A percentile compares a stretch with the other conserved stretches of the same genome.
Evolutionary conservation across 108 stramenopile genomes (phyloP).

Genomic region (Conticribra weissflogii): DNA sequence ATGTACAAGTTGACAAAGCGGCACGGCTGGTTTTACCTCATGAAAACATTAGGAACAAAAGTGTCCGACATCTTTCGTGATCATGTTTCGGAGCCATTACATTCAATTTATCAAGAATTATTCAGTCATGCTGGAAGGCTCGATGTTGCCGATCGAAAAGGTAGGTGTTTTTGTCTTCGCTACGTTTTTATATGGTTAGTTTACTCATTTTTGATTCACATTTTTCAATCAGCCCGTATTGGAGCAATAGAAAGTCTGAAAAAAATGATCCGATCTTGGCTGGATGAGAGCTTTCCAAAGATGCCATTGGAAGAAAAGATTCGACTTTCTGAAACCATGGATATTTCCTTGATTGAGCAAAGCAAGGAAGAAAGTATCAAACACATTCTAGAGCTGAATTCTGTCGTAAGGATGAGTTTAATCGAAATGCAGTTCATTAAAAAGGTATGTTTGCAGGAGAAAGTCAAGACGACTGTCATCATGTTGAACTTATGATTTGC

Average conservation of each 20-base stretch:
- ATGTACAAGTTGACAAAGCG: slow-evolving; percentile 53
- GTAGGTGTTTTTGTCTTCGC: not conserved
- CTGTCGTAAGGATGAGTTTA: slow-evolving; percentile 81
- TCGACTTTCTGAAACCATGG: slow-evolving; percentile 70
- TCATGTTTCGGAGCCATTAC: slow-evolving; percentile 68
- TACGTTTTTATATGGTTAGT: not conserved
- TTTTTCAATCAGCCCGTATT: slow-evolving; percentile 49
- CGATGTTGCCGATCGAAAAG: slow-evolving; percentile 73
- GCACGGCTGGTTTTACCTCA: slow-evolving; percentile 42
- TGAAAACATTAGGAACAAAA: slow-evolving; percentile 42
- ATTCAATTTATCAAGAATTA: slow-evolving; percentile 72
- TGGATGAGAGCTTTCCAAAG: slow-evolving; percentile 84
- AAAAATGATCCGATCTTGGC: slow-evolving; percentile 88
- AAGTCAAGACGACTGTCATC: no score
- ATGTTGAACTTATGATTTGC: no score
- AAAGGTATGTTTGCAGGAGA: slow-evolving; percentile 64
- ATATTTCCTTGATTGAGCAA: slow-evolving; percentile 80
- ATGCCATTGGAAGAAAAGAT: slow-evolving; percentile 64
- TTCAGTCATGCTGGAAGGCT: slow-evolving; percentile 64
- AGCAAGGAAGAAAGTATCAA: slow-evolving; percentile 83
- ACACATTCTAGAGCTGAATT: slow-evolving; percentile 75
- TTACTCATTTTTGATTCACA: not conserved
- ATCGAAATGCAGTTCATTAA: slow-evolving; percentile 95
- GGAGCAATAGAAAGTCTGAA: slow-evolving; percentile 74
- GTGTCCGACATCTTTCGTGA: slow-evolving; percentile 61